A percentile compares a stretch with the other conserved stretches of the same genome.
phyloP scores from a whole-genome alignment of 2,329 filamentous ascomycete genomes.

The Coniochaeta sp. region DNA sequence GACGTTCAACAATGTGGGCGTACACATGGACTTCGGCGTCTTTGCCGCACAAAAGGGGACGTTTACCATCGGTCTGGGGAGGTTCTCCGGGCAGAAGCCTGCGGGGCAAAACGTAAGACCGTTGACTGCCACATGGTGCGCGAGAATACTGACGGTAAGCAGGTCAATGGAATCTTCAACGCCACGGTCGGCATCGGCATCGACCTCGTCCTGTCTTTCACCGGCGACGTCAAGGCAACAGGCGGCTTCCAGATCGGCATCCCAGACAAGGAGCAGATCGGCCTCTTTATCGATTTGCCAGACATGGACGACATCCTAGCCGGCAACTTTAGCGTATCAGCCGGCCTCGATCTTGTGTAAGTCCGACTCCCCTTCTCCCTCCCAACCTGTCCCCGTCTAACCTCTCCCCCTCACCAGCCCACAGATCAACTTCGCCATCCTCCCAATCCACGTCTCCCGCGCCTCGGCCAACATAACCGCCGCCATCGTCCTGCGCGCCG shows the following conservation, averaged over 20 bases:
- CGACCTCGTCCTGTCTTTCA: constrained; percentile 9
- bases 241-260: constrained; percentile 12
- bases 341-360: constrained; percentile 5
- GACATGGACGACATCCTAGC: neutral
- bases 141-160: neutral
- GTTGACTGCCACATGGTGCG: neutral
- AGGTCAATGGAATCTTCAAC: constrained; percentile 4
- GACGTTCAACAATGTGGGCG: constrained; percentile 11
- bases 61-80: constrained; percentile 8
- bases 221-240: constrained; percentile 4
- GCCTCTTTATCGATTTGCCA: constrained; percentile 7
- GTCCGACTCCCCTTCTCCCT: too few relatives aligned
- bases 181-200: constrained; percentile 9
- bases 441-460: constrained; percentile 7
- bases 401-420: constrained; percentile 4
- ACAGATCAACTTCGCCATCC: constrained; percentile 7
- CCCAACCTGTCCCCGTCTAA: neutral
- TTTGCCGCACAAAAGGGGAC: constrained; percentile 5
- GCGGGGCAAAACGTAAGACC: neutral
- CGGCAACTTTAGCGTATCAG: neutral
- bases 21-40: constrained; percentile 8
- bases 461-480: constrained; percentile 9
- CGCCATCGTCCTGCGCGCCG: constrained; percentile 9
- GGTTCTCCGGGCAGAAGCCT: constrained; percentile 3
- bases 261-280: constrained; percentile 8